A percentile compares a stretch with the other conserved stretches of the same genome.
These are phyloP conservation scores for Nakaseomyces nivariensis DNA, from an alignment of 1,139 yeast genomes.

Conservation along the genomic window DNA sequence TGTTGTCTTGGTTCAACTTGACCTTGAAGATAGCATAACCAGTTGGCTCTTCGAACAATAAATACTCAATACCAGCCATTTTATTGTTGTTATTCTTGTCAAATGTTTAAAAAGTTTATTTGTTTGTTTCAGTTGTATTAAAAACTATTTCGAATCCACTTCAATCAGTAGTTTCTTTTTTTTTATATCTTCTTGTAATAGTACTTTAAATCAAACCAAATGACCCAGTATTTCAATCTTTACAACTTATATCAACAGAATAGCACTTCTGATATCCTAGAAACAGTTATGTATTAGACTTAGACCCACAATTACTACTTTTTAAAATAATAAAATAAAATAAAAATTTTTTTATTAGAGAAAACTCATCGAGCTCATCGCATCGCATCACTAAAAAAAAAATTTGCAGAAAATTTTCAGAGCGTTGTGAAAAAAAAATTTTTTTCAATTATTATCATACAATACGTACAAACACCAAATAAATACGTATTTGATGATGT, in stretches of 20 bases:
- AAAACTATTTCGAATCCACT: background rate
- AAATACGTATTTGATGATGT: no score
- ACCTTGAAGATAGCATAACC: constrained; percentile 97
- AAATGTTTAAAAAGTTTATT: background rate
- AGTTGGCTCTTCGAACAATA: constrained; percentile 96
- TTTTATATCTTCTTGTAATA: background rate
- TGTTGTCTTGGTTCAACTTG: constrained; percentile 84
- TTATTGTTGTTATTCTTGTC: background rate
- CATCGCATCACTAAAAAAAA: constrained; percentile 10
- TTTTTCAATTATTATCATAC: constrained; percentile 1
- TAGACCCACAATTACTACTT: background rate
- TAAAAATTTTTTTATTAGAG: background rate
- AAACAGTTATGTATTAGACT: background rate
- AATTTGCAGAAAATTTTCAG: constrained; percentile 6
- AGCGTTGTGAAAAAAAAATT: constrained; percentile 4
- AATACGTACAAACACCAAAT: background rate
- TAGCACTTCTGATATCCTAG: background rate
- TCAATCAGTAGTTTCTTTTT: background rate
- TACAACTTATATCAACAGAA: background rate
- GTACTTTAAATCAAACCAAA: background rate
- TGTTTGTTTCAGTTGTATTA: background rate
- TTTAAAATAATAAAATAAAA: no score
- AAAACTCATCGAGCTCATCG: constrained; percentile 7
- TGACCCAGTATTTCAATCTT: background rate
- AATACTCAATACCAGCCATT: constrained; percentile 69